Evolutionary conservation across 441 rosid species (phyloP).

Genomic region (Pelargonium citronellum): DNA sequence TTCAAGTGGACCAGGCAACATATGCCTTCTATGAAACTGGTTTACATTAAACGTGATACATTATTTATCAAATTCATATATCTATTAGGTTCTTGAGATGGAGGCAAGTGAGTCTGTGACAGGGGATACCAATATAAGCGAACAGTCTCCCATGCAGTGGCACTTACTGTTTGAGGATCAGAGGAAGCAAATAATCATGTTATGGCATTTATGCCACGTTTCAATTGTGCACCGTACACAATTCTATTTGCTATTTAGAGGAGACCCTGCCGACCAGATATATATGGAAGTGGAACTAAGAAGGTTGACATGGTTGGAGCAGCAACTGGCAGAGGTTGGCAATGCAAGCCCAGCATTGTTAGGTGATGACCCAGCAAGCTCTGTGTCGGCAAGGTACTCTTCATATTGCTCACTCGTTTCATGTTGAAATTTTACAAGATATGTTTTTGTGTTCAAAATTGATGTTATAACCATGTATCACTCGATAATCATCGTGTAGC

Average conservation of each 20-base stretch:
- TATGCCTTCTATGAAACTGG: no score
- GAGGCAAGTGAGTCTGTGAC: conserved; percentile 96
- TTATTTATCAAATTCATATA: no score
- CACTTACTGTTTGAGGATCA: conserved; percentile 72
- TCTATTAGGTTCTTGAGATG: conserved; percentile 77
- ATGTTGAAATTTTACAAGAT: no score
- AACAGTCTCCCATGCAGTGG: conserved; percentile 71
- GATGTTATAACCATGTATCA: neutral
- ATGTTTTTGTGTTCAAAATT: neutral
- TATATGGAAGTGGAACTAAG: conserved; percentile 98
- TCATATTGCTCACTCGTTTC: no score
- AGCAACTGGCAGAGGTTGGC: conserved; percentile 83
- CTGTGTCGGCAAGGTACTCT: conserved; percentile 70
- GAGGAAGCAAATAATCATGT: conserved; percentile 83
- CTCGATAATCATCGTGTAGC: conserved; percentile 32
- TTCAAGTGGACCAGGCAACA: no score
- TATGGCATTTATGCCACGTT: conserved; percentile 85
- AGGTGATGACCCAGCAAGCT: conserved; percentile 64
- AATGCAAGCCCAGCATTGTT: conserved; percentile 73
- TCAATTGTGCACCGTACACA: conserved; percentile 93
- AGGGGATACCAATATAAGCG: conserved; percentile 38
- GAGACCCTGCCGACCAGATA: conserved; percentile 94
- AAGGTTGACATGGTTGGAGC: conserved; percentile 88
- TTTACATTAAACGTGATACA: no score
- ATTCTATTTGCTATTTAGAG: conserved; percentile 83